These are phyloP conservation scores for Tetracladium setigerum DNA, from an alignment of 495 filamentous ascomycete species.

Conservation along the genomic window DNA sequence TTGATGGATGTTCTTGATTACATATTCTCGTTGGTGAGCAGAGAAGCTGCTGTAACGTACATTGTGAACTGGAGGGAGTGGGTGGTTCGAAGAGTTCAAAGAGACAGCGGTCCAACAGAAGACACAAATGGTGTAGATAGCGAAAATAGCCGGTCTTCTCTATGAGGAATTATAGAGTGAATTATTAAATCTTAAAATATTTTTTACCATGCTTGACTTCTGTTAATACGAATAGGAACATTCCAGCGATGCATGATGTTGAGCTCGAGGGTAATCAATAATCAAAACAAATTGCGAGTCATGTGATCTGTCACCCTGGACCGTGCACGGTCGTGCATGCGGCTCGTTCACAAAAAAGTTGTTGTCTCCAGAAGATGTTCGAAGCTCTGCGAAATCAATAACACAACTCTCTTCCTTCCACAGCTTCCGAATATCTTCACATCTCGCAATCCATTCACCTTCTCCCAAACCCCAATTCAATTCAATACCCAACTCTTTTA, in stretches of 20 bases:
- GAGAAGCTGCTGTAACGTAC: conserved; percentile 15
- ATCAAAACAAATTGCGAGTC: neutral
- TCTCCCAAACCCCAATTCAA: neutral
- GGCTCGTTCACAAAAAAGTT: conserved; percentile 26
- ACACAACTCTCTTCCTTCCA: conserved; percentile 23
- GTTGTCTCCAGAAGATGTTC: conserved; percentile 22
- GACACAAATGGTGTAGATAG: no score
- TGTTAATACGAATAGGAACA: no score
- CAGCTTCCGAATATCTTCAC: conserved; percentile 10
- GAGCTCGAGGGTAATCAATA: no score
- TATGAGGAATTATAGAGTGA: no score
- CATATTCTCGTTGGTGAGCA: neutral
- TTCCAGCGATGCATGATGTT: no score
- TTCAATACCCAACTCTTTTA: no score
- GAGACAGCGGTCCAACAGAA: no score
- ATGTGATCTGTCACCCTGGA: conserved; percentile 5
- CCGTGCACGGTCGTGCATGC: neutral
- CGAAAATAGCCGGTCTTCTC: no score
- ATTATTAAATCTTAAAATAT: no score
- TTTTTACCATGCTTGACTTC: no score
- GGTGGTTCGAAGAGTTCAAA: no score
- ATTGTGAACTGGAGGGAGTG: conserved; percentile 9
- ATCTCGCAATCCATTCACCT: conserved; percentile 5
- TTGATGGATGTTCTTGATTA: neutral
- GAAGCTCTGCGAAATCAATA: conserved; percentile 31